These are phyloP conservation scores for Glutinoglossum americanum DNA, from an alignment of 495 filamentous ascomycete species.

Conservation along the genomic window DNA sequence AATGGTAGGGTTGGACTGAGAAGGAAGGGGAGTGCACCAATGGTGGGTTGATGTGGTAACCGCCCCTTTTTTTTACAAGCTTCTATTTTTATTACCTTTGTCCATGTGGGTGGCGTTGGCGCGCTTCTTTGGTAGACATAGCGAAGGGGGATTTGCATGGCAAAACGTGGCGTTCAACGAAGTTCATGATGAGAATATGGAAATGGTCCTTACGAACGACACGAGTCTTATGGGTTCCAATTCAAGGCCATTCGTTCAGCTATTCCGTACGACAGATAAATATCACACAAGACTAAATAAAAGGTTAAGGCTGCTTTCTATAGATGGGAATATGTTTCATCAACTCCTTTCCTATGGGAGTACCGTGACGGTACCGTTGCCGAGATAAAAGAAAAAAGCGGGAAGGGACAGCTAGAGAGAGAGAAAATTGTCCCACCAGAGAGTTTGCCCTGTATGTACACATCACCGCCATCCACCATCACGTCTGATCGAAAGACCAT, in stretches of 20 bases:
- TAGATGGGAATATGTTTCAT: too few relatives aligned
- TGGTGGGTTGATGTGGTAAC: not conserved
- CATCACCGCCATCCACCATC: not conserved
- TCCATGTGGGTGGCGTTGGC: not conserved
- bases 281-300: too few relatives aligned
- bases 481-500: not conserved
- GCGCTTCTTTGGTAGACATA: not conserved
- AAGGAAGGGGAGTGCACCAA: slow-evolving; percentile 3
- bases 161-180: not conserved
- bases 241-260: too few relatives aligned
- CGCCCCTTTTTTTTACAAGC: not conserved
- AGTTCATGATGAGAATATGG: not conserved
- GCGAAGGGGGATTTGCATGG: not conserved
- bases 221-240: too few relatives aligned
- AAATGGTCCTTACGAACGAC: too few relatives aligned
- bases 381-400: too few relatives aligned
- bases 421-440: too few relatives aligned
- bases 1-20: slow-evolving; percentile 6
- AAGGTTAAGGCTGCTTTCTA: too few relatives aligned
- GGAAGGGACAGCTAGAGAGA: too few relatives aligned
- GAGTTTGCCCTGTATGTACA: not conserved
- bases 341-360: too few relatives aligned
- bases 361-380: too few relatives aligned
- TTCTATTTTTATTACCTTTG: not conserved
- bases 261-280: too few relatives aligned